phyloP scores from a whole-genome alignment of 164 flowering plant species.

The Malania oleifera region DNA sequence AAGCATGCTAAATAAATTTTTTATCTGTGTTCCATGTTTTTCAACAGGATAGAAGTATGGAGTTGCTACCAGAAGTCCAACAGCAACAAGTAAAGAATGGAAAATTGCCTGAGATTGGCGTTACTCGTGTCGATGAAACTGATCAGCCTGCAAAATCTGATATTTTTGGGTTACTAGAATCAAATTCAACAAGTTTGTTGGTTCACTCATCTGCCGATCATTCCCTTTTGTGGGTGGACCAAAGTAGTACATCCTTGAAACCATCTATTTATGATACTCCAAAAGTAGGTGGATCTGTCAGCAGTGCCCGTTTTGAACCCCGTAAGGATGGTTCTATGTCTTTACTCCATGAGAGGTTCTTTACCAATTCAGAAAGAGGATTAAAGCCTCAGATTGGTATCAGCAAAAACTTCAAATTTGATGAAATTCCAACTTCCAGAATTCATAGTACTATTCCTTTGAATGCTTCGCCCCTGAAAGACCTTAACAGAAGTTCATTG shows the following conservation, averaged over 20 bases:
- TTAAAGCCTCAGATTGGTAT: constrained; percentile 20
- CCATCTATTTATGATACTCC: constrained; percentile 33
- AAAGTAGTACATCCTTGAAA: constrained; percentile 15
- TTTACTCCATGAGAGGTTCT: constrained; percentile 28
- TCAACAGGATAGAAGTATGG: constrained; percentile 62
- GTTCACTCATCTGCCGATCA: constrained; percentile 27
- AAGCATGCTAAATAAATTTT: not conserved
- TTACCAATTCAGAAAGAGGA: constrained; percentile 22
- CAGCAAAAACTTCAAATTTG: constrained; percentile 28
- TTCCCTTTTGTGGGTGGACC: constrained; percentile 21
- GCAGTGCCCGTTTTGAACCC: constrained; percentile 16
- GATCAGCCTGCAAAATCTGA: constrained; percentile 28
- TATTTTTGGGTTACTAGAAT: constrained; percentile 19
- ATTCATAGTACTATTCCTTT: constrained; percentile 23
- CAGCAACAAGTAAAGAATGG: constrained; percentile 59
- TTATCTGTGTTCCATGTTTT: constrained; percentile 1
- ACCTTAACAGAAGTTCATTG: constrained; percentile 24
- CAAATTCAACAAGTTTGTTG: constrained; percentile 28
- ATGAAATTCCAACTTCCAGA: constrained; percentile 23
- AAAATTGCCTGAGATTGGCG: constrained; percentile 26
- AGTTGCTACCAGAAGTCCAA: constrained; percentile 74
- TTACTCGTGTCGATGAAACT: constrained; percentile 23
- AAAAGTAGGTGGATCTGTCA: constrained; percentile 18
- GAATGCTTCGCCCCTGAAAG: constrained; percentile 29
- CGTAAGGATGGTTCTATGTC: constrained; percentile 25